Evolutionary conservation across 2,329 filamentous ascomycete species (phyloP).

Genomic region (Tolypocladium ophioglossoides): DNA sequence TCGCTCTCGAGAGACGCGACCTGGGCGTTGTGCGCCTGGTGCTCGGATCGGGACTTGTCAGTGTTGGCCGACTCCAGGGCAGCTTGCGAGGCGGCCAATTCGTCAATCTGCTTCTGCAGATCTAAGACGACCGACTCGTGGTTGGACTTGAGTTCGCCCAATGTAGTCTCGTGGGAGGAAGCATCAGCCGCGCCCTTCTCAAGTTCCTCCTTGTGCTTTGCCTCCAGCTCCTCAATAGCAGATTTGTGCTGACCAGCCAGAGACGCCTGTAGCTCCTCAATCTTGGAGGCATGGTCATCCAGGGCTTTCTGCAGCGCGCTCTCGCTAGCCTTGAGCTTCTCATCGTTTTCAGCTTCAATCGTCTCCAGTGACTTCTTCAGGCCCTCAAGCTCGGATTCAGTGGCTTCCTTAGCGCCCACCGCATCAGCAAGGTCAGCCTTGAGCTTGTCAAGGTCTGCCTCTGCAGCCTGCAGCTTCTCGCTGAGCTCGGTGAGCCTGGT

Average conservation of each 20-base stretch:
- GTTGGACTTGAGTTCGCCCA: constrained; percentile 37
- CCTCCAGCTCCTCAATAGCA: constrained; percentile 36
- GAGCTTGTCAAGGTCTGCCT: constrained; percentile 39
- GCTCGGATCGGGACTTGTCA: constrained; percentile 32
- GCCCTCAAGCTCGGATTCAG: constrained; percentile 34
- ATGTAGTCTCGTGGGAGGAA: constrained; percentile 35
- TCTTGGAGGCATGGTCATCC: constrained; percentile 37
- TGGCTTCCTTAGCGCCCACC: constrained; percentile 36
- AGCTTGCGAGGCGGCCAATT: constrained; percentile 36
- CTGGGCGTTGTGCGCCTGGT: constrained; percentile 32
- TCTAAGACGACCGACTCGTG: constrained; percentile 38
- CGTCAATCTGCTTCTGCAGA: constrained; percentile 45
- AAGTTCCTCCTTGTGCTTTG: constrained; percentile 41
- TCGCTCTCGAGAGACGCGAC: constrained; percentile 41
- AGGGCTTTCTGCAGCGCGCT: constrained; percentile 24
- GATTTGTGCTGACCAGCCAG: constrained; percentile 40
- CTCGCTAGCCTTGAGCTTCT: constrained; percentile 22
- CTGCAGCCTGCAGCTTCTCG: constrained; percentile 39
- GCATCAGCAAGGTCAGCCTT: constrained; percentile 38
- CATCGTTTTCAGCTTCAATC: constrained; percentile 20
- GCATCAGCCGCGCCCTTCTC: constrained; percentile 33
- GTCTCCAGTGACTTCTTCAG: constrained; percentile 41
- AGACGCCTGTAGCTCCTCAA: constrained; percentile 38
- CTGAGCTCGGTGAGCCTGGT: constrained; percentile 35
- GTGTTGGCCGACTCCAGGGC: constrained; percentile 33